Evolutionary conservation across 805 yeast genomes (phyloP).

Genomic region (Saccharomycopsis sp.): DNA sequence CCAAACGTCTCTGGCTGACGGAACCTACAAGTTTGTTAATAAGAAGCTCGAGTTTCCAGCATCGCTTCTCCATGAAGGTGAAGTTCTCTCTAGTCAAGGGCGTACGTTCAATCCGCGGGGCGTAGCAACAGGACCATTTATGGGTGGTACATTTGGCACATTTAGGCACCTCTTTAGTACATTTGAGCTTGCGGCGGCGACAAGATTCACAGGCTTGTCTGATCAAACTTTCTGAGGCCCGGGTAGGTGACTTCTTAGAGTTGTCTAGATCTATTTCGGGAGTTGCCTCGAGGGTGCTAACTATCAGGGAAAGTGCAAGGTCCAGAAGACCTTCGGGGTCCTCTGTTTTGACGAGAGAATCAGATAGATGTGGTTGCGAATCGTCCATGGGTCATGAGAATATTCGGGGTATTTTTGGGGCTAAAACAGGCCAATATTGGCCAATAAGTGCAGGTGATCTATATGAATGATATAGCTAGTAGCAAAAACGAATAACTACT

Average conservation of each 20-base stretch:
- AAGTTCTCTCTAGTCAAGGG: slow-evolving; percentile 78
- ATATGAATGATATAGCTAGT: no score
- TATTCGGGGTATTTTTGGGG: no score
- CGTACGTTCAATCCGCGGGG: slow-evolving; percentile 71
- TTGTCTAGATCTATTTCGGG: background rate
- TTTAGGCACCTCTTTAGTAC: slow-evolving; percentile 72
- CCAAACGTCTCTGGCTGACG: slow-evolving; percentile 40
- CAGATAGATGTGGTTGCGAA: no score
- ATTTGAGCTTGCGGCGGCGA: slow-evolving; percentile 69
- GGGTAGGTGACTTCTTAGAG: background rate
- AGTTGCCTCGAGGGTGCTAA: no score
- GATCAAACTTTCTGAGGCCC: background rate
- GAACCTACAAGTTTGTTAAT: slow-evolving; percentile 31
- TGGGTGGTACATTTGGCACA: slow-evolving; percentile 71
- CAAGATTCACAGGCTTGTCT: slow-evolving; percentile 64
- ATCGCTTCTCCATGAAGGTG: slow-evolving; percentile 64
- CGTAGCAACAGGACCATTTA: slow-evolving; percentile 68
- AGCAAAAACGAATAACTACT: background rate
- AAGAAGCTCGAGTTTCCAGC: slow-evolving; percentile 40
- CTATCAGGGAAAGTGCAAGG: background rate
- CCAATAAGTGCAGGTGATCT: no score
- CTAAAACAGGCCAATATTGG: no score
- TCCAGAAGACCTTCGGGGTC: background rate
- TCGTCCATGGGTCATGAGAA: no score
- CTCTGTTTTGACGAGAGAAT: background rate